These are phyloP conservation scores for Gossypium stocksii DNA, from an alignment of 345 rosid genomes.

Conservation along the genomic window DNA sequence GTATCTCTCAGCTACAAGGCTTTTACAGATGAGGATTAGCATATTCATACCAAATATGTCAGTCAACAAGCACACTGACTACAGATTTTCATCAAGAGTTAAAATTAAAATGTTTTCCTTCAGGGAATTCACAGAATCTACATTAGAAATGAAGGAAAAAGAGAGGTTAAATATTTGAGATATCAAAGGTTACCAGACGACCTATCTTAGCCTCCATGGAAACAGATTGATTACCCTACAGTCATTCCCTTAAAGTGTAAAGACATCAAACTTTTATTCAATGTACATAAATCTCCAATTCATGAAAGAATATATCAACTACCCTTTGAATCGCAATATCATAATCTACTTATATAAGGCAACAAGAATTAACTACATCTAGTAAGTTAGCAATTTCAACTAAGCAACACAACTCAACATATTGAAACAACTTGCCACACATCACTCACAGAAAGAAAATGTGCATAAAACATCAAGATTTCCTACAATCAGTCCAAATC, in stretches of 20 bases:
- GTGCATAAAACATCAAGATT: not conserved
- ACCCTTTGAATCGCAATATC: not conserved
- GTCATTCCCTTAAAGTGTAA: not conserved
- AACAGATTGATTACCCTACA: constrained; percentile 1
- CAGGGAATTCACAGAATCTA: not conserved
- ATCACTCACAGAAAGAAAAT: not conserved
- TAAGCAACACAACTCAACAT: not conserved
- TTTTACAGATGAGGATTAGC: not conserved
- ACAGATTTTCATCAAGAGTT: not conserved
- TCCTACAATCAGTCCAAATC: not conserved
- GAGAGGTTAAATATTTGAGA: not conserved
- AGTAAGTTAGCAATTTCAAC: not conserved
- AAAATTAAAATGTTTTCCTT: not conserved
- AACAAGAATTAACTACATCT: not conserved
- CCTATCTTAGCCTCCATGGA: not conserved
- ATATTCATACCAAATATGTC: not conserved
- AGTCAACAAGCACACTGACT: not conserved
- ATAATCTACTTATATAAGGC: not conserved
- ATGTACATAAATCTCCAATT: not conserved
- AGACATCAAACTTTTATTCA: not conserved
- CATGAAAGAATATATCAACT: not conserved
- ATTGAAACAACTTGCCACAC: not conserved
- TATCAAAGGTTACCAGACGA: not conserved
- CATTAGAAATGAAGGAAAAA: not conserved
- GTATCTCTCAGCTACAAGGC: not conserved